Percentiles rank a stretch among this genome's conserved stretches.
These are phyloP conservation scores for Orobanche coerulescens DNA, from an alignment of 257 asterid species.

Conservation along the genomic window DNA sequence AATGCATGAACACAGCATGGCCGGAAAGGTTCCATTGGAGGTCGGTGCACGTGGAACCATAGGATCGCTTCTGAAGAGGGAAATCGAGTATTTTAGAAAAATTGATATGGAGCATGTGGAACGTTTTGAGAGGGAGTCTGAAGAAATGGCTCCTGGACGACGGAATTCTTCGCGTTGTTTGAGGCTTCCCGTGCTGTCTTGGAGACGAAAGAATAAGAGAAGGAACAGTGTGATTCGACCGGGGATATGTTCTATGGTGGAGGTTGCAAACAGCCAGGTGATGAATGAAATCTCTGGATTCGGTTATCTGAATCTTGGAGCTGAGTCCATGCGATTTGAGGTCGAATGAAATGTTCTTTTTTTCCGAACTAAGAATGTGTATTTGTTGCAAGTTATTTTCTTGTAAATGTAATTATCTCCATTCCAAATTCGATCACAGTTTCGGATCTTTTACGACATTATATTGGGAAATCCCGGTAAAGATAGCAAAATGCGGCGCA, in stretches of 20 bases:
- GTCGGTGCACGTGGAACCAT: slow-evolving; percentile 77
- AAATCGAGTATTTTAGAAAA: slow-evolving; percentile 66
- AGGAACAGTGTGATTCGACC: slow-evolving; percentile 37
- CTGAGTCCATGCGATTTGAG: slow-evolving; percentile 50
- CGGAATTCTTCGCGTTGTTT: slow-evolving; percentile 48
- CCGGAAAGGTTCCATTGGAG: slow-evolving; percentile 37
- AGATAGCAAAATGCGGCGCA: too few relatives aligned
- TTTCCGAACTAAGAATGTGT: not conserved
- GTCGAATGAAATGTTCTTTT: slow-evolving; percentile 12
- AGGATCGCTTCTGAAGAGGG: slow-evolving; percentile 79
- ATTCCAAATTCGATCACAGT: not conserved
- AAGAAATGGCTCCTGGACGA: slow-evolving; percentile 28
- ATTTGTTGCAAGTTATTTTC: not conserved
- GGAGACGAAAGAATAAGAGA: slow-evolving; percentile 64
- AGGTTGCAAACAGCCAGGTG: slow-evolving; percentile 23
- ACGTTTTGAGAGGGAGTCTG: slow-evolving; percentile 14
- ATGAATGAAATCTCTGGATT: slow-evolving; percentile 41
- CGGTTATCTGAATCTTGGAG: slow-evolving; percentile 59
- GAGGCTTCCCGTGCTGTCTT: slow-evolving; percentile 30
- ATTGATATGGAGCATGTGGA: slow-evolving; percentile 30
- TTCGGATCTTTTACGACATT: not conserved
- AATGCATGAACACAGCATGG: slow-evolving; percentile 31
- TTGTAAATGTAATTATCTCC: not conserved
- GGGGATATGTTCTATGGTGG: slow-evolving; percentile 32
- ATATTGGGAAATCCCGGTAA: too few relatives aligned